Base-by-base conservation (phyloP, 257 asterid genomes). In the Verbena officinalis region DNA sequence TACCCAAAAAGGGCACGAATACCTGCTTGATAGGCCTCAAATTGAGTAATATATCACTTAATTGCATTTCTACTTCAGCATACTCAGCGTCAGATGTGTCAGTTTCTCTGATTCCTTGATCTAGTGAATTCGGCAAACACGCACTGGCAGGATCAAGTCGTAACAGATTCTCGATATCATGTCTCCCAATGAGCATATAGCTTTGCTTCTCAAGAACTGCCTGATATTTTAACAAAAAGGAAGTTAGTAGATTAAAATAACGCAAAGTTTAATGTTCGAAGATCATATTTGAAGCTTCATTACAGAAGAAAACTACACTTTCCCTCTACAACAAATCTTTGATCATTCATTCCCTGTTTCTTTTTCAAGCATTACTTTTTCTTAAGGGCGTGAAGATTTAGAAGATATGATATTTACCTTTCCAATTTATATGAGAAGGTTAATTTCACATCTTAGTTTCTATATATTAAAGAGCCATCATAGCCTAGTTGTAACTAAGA, bases 141-240 rank as follows among this genome's bases (percentile, higher is more conserved):
- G 86, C 81, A 79, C 93, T 86, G 59, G 96, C 88, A 27, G 96
- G 91, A 81, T 91, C 97, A 72, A 81, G 84, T 23, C 77, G 95
- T 89, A 94, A 80, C 74, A 90, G 86, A 72, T 90, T 88, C 70
- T 94, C 96, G 57, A 94, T 76, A 40, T 94, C 99, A 79, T 94
- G 89, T 74, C 99, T 86, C 68, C 99, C 99, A 61, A 94, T 90
- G 68, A 94, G 95, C 97, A 90, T 90, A 71, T 90, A 94, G 80
- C 99, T 94, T 82, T 88, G 97, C 86, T 94, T 94, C 89, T 94
- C 99, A 62, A 94, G 96, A 78, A 94, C 99, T 61, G 99, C 97
- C 99, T 94, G 89, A 73, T 78, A 77, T 72, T 60, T 63, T 67
- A 74, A 66, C 55, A 73, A 76, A 23, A 62, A 66, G 56, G 39